Evolutionary conservation across 768 basidiomycete genomes (phyloP).

Genomic region (Suillus subluteus): DNA sequence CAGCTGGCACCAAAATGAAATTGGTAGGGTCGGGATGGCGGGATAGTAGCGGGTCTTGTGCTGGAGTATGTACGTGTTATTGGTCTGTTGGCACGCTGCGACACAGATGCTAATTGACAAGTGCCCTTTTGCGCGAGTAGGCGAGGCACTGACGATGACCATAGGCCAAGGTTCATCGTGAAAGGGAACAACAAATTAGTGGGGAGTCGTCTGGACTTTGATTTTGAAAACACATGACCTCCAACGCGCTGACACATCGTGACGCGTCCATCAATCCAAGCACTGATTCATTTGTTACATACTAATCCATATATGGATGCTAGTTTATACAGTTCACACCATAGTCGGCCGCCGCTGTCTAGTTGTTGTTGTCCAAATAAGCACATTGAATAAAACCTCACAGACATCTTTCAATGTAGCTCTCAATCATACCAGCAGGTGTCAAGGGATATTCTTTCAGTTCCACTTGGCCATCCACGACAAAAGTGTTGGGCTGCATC

Average conservation of each 20-base stretch:
- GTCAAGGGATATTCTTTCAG: constrained; percentile 82
- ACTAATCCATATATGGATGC: not conserved
- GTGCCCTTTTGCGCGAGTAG: constrained; percentile 12
- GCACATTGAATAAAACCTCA: constrained; percentile 26
- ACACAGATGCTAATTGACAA: constrained; percentile 6
- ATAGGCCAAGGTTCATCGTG: not conserved
- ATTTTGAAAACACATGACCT: constrained; percentile 26
- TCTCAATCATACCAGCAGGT: constrained; percentile 74
- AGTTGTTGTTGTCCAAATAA: not conserved
- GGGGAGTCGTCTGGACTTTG: not conserved
- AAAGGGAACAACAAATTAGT: not conserved
- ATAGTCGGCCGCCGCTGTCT: too few relatives aligned
- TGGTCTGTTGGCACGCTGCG: constrained; percentile 1
- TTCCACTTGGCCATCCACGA: constrained; percentile 67
- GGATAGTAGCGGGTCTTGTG: constrained; percentile 26
- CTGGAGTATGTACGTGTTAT: constrained; percentile 4
- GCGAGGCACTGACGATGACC: constrained; percentile 19
- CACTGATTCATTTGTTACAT: not conserved
- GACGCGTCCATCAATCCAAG: not conserved
- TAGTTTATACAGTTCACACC: not conserved
- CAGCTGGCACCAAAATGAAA: constrained; percentile 82
- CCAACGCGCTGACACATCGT: constrained; percentile 3
- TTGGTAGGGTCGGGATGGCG: constrained; percentile 54
- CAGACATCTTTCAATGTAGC: constrained; percentile 74
- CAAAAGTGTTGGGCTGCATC: constrained; percentile 79